Conservation (phyloP, 2,329 filamentous ascomycete genomes). For the Exophiala calicioides region DNA sequence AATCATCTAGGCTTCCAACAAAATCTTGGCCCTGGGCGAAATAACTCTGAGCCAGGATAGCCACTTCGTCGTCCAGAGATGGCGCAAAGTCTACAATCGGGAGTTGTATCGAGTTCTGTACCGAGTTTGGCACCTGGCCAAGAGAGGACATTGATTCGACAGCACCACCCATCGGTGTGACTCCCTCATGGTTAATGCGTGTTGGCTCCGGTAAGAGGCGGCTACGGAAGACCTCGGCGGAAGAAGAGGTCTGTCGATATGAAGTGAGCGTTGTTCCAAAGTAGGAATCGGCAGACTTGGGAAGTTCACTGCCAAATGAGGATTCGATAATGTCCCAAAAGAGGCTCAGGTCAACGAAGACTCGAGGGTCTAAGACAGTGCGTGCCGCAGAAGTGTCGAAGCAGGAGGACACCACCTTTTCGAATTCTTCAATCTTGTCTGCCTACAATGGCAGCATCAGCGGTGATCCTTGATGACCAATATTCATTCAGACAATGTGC, state of each 20-base stretch:
- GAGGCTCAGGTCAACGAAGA: slow-evolving; percentile 49
- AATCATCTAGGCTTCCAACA: slow-evolving; percentile 40
- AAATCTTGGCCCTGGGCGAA: slow-evolving; percentile 50
- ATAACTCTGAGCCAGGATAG: slow-evolving; percentile 51
- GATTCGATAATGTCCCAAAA: slow-evolving; percentile 55
- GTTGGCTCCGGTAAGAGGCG: slow-evolving; percentile 48
- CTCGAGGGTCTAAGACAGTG: slow-evolving; percentile 30
- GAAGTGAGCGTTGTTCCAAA: slow-evolving; percentile 45
- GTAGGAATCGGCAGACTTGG: slow-evolving; percentile 39
- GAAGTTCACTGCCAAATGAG: slow-evolving; percentile 43
- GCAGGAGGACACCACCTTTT: slow-evolving; percentile 48
- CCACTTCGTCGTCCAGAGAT: slow-evolving; percentile 44
- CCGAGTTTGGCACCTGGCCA: neutral
- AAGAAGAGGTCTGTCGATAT: slow-evolving; percentile 27
- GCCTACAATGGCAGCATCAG: slow-evolving; percentile 36
- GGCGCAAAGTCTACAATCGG: neutral
- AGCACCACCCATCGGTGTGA: slow-evolving; percentile 26
- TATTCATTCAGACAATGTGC: neutral
- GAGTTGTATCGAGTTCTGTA: neutral
- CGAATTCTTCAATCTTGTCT: slow-evolving; percentile 44
- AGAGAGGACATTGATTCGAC: neutral
- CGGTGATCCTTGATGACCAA: neutral
- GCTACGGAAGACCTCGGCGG: slow-evolving; percentile 46
- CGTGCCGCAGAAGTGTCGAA: slow-evolving; percentile 42
- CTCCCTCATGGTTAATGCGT: slow-evolving; percentile 35